Conservation (phyloP, 495 filamentous ascomycete species). For the Tuber melanosporum region DNA sequence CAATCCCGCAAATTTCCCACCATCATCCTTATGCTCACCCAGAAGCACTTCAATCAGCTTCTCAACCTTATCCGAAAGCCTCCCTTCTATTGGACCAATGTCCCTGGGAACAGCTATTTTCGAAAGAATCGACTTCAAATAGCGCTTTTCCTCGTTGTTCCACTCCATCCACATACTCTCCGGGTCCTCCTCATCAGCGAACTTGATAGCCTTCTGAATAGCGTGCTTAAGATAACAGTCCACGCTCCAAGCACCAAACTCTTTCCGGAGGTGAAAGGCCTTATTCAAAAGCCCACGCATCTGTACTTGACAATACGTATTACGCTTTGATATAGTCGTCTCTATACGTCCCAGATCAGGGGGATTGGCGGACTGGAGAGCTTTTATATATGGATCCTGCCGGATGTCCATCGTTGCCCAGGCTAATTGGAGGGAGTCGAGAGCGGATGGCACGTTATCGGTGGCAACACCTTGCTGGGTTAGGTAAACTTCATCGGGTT, state of each 20-base stretch:
- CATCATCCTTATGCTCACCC: conserved; percentile 27
- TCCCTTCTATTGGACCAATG: conserved; percentile 29
- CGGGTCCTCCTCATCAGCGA: conserved; percentile 39
- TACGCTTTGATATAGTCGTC: conserved; percentile 48
- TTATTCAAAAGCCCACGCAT: conserved; percentile 54
- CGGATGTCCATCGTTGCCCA: conserved; percentile 53
- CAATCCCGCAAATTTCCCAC: conserved; percentile 56
- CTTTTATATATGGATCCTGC: conserved; percentile 64
- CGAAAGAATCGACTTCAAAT: conserved; percentile 53
- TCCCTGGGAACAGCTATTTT: conserved; percentile 44
- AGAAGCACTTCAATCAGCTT: conserved; percentile 43
- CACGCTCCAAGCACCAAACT: conserved; percentile 68
- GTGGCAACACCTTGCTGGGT: neutral
- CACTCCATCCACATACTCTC: conserved; percentile 43
- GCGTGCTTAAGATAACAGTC: conserved; percentile 63
- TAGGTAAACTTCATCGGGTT: neutral
- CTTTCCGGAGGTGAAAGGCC: conserved; percentile 50
- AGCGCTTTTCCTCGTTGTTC: conserved; percentile 53
- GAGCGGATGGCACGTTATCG: conserved; percentile 5
- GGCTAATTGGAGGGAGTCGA: conserved; percentile 37
- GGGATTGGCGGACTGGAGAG: conserved; percentile 46
- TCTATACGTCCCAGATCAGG: conserved; percentile 43
- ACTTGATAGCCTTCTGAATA: conserved; percentile 48
- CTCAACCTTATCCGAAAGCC: conserved; percentile 41
- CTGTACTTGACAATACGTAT: conserved; percentile 60